Evolutionary conservation across 108 stramenopile species (phyloP), one percentile per base, ranked within the genome.

Genomic region (Skeletonema tropicum): DNA sequence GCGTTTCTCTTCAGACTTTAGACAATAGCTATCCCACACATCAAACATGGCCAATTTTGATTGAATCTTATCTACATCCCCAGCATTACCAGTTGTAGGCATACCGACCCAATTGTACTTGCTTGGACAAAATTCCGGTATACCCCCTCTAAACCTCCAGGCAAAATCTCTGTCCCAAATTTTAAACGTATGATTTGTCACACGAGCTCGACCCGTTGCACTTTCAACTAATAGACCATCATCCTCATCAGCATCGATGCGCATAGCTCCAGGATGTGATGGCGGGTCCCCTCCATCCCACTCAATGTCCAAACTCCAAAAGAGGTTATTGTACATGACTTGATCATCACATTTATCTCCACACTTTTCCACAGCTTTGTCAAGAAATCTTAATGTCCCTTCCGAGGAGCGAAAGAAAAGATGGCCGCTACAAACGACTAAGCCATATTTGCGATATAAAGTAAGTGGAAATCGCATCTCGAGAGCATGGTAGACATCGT

Each of bases 91-190:
- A n/a, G n/a, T n/a, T 5, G 5, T n/a, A 32, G 6, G 85, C n/a
- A n/a, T 88, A 31, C 78, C 71, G 8, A 88, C 72, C 87, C 87
- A 88, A 30, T 88, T 88, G 57, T 73, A 68, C 59, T 65, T 21
- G 2, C 71, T 60, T 14, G 85, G 85, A 71, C 85, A 85, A 3
- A 19, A 3, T 6, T 81, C 79, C n/a, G 85, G 78, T 6, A 69
- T 48, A 14, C n/a, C 64, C 13, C 64, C 73, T 0, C 73, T 0
- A 21, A 74, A n/a, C 62, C 85, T 79, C 57, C 70, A 88, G 17
- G 87, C 85, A 81, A 86, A 84, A 58, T 88, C 85, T 10, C 83
- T 57, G 59, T 83, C 75, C 87, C 87, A 88, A 25, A 88, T 71
- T 71, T 77, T 74, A 5, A 80, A 73, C 6, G 57, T 85, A 52